Percentiles rank a stretch among this genome's conserved stretches.
Conservation (phyloP, 495 filamentous ascomycete species). For the Neurospora discreta region DNA sequence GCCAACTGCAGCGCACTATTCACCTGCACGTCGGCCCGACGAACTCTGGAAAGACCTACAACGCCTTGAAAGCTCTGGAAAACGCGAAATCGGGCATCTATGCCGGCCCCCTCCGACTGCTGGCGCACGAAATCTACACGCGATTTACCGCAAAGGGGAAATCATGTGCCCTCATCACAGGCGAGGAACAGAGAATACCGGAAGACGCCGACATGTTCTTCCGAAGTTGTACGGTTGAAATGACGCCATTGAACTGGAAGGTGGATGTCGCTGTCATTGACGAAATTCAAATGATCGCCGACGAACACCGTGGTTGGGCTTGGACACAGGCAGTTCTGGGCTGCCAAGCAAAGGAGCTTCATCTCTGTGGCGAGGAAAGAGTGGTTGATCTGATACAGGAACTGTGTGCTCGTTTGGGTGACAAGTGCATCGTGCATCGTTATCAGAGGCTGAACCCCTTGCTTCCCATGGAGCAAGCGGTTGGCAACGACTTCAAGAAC, state of each 20-base stretch:
- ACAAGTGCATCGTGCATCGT: constrained; percentile 65
- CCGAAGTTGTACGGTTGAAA: constrained; percentile 89
- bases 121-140: constrained; percentile 87
- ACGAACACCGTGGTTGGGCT: constrained; percentile 74
- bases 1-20: constrained; percentile 66
- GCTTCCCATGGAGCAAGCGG: constrained; percentile 47
- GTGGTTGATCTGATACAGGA: constrained; percentile 68
- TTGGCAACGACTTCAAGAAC: constrained; percentile 49
- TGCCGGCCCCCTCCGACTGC: constrained; percentile 77
- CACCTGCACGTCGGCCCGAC: constrained; percentile 96
- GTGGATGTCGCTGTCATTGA: constrained; percentile 94
- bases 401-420: constrained; percentile 70
- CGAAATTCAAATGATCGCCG: constrained; percentile 95
- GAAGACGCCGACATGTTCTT: constrained; percentile 40
- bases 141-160: constrained; percentile 67
- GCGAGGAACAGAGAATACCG: constrained; percentile 67
- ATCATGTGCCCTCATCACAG: constrained; percentile 72
- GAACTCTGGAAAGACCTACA: constrained; percentile 97
- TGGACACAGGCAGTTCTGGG: constrained; percentile 94
- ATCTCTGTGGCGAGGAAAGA: constrained; percentile 86
- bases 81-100: constrained; percentile 68
- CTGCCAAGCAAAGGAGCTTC: constrained; percentile 73
- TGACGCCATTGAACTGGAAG: constrained; percentile 59
- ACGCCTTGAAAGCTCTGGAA: constrained; percentile 81
- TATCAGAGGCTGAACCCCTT: constrained; percentile 79